A percentile compares a stretch with the other conserved stretches of the same genome.
These are phyloP conservation scores for Pichia sporocuriosa DNA, from an alignment of 805 yeast species.

Conservation along the genomic window DNA sequence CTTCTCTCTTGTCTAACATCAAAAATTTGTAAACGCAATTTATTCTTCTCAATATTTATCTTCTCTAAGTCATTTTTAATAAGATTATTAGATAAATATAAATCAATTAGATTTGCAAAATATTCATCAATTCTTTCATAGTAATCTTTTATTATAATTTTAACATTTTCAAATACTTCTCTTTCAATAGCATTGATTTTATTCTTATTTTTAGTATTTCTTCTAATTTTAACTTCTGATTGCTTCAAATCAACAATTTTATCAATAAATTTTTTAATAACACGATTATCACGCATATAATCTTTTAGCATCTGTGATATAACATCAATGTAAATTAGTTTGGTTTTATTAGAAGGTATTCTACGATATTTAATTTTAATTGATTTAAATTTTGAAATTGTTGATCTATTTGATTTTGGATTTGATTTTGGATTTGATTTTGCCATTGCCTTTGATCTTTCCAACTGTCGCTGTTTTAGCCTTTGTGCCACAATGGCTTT, in stretches of 20 bases:
- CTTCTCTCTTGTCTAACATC: constrained; percentile 21
- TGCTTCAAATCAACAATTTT: not conserved
- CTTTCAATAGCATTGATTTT: not conserved
- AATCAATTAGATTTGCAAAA: constrained; percentile 30
- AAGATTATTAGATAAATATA: constrained; percentile 30
- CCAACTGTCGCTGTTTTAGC: not conserved
- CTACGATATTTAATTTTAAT: constrained; percentile 23
- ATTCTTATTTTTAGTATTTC: not conserved
- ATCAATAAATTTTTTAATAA: constrained; percentile 10
- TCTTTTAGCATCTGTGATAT: constrained; percentile 27
- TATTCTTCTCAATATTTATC: constrained; percentile 25
- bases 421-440: not conserved
- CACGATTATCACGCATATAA: constrained; percentile 18
- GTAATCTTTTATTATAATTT: constrained; percentile 20
- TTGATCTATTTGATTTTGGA: not conserved
- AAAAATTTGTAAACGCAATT: constrained; percentile 26
- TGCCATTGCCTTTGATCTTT: not conserved
- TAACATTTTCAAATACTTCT: not conserved
- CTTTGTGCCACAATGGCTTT: not conserved
- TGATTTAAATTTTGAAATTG: constrained; percentile 3
- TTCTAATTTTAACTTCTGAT: not conserved
- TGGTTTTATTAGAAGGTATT: constrained; percentile 24
- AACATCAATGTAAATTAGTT: constrained; percentile 29
- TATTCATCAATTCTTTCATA: constrained; percentile 20
- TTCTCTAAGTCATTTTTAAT: constrained; percentile 26